These are phyloP conservation scores for Deinandra increscens DNA, from an alignment of 129 eudicot genomes.

Conservation along the genomic window DNA sequence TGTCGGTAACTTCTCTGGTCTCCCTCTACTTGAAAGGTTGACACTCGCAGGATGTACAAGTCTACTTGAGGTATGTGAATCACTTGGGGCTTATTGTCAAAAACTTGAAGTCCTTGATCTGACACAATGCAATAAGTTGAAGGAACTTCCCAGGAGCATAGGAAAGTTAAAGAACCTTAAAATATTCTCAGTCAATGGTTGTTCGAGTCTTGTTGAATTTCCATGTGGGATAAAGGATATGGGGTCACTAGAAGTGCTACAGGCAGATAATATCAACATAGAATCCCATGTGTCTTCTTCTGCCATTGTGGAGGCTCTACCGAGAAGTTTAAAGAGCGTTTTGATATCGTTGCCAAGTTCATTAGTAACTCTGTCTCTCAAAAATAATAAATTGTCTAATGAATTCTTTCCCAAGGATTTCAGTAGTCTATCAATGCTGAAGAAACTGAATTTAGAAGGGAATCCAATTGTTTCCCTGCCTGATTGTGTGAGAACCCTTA, in stretches of 20 bases:
- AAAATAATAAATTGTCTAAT: conserved; percentile 9
- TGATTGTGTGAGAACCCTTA: conserved; percentile 18
- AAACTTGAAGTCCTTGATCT: conserved; percentile 21
- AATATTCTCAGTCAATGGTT: background rate
- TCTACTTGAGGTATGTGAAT: conserved; percentile 19
- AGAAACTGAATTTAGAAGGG: background rate
- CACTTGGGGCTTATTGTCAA: background rate
- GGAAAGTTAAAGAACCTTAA: conserved; percentile 15
- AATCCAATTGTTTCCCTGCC: conserved; percentile 30
- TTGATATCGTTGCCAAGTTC: background rate
- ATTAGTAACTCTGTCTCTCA: conserved; percentile 19
- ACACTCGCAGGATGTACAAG: conserved; percentile 12
- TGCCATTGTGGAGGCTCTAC: conserved; percentile 8
- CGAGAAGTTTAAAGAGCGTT: background rate
- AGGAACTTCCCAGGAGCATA: conserved; percentile 22
- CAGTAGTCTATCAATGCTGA: conserved; percentile 19
- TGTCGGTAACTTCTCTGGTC: conserved; percentile 18
- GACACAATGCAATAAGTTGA: conserved; percentile 3
- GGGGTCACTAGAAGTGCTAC: conserved; percentile 6
- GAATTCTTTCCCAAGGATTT: conserved; percentile 23
- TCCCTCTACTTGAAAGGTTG: conserved; percentile 27
- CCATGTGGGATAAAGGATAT: background rate
- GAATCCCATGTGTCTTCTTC: background rate
- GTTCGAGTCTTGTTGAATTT: conserved; percentile 1
- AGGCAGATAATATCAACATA: background rate